These are phyloP conservation scores for Actinomucor elegans DNA, from an alignment of 371 early-diverging fungal species.

Conservation along the genomic window DNA sequence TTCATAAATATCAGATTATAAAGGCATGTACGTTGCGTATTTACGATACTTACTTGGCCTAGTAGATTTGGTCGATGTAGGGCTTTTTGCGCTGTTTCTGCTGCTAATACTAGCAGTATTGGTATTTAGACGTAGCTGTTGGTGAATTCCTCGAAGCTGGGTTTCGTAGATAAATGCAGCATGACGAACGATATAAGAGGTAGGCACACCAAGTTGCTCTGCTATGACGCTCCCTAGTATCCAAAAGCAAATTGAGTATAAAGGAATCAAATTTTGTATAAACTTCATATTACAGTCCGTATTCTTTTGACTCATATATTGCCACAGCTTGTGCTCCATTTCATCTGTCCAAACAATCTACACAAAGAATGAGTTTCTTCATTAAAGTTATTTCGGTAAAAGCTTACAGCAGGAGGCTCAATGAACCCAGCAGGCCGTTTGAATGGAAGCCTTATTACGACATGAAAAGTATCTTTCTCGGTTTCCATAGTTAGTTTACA, in stretches of 20 bases:
- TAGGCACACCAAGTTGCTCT: slow-evolving; percentile 56
- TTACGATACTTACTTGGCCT: slow-evolving; percentile 11
- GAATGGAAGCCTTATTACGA: slow-evolving; percentile 59
- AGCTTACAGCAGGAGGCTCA: slow-evolving; percentile 55
- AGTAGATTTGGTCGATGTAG: slow-evolving; percentile 6
- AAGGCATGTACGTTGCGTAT: not conserved
- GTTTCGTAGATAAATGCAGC: slow-evolving; percentile 63
- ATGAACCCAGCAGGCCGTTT: slow-evolving; percentile 55
- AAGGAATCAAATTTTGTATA: not conserved
- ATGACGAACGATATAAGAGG: slow-evolving; percentile 58
- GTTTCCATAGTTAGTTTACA: too few relatives aligned
- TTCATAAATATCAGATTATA: not conserved
- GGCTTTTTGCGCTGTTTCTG: slow-evolving; percentile 13
- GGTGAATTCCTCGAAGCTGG: slow-evolving; percentile 61
- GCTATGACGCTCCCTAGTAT: slow-evolving; percentile 59
- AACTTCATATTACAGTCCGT: slow-evolving; percentile 52
- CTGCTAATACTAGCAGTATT: slow-evolving; percentile 1
- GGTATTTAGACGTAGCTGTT: slow-evolving; percentile 43
- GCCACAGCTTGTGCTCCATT: slow-evolving; percentile 65
- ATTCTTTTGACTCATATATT: slow-evolving; percentile 59
- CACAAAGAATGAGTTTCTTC: not conserved
- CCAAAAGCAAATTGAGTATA: not conserved
- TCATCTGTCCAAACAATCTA: slow-evolving; percentile 68
- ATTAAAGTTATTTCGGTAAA: not conserved
- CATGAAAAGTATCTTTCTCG: slow-evolving; percentile 47